Evolutionary conservation across 2,329 filamentous ascomycete species (phyloP).

Genomic region (Microdochium paspali): DNA sequence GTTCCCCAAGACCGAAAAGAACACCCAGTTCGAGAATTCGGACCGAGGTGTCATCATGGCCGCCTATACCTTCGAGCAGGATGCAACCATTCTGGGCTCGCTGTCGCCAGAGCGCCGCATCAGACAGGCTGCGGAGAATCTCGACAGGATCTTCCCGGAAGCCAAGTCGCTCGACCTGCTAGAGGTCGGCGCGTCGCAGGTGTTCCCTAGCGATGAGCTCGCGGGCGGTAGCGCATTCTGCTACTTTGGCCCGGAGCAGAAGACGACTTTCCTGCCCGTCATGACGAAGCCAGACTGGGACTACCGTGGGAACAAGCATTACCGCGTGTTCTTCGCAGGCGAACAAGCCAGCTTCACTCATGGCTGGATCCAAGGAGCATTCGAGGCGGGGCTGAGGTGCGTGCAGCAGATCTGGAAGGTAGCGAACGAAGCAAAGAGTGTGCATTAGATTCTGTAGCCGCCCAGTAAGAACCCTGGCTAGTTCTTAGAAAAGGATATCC

Average conservation of each 20-base stretch:
- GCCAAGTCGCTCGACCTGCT: background rate
- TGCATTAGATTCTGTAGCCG: too few relatives aligned
- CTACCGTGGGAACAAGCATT: background rate
- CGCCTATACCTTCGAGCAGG: constrained; percentile 5
- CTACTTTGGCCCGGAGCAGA: constrained; percentile 5
- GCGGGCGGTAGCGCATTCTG: constrained; percentile 6
- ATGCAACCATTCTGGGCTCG: constrained; percentile 4
- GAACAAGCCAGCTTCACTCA: constrained; percentile 4
- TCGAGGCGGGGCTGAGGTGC: constrained; percentile 3
- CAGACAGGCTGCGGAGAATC: constrained; percentile 4
- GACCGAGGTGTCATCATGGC: constrained; percentile 5
- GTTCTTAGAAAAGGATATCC: too few relatives aligned
- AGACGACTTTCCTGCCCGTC: constrained; percentile 2
- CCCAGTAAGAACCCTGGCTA: too few relatives aligned
- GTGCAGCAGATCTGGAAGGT: background rate
- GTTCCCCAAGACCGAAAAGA: constrained; percentile 2
- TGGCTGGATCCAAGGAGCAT: constrained; percentile 5
- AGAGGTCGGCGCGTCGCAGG: constrained; percentile 5
- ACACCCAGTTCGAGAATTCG: constrained; percentile 1
- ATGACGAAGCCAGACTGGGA: constrained; percentile 4
- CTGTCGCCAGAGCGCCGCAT: constrained; percentile 1
- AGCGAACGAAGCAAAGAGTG: background rate
- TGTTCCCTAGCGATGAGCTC: constrained; percentile 4
- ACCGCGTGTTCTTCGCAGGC: constrained; percentile 3
- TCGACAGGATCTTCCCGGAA: constrained; percentile 3